These are phyloP conservation scores for Colletotrichum musae DNA, from an alignment of 2,329 filamentous ascomycete genomes.

Conservation along the genomic window DNA sequence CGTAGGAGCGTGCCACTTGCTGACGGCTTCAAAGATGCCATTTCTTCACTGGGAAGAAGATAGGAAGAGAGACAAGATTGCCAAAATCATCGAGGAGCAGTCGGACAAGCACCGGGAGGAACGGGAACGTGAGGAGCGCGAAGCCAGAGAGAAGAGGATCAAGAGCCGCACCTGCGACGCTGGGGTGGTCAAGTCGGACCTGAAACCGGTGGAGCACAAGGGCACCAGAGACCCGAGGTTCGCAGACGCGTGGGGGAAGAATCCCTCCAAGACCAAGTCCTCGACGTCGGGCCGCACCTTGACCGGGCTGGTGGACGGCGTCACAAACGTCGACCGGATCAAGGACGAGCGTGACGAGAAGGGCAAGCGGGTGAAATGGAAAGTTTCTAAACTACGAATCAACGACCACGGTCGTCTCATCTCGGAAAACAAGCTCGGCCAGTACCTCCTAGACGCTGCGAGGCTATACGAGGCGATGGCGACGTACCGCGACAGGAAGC, in stretches of 20 bases:
- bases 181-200: no score
- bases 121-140: constrained; percentile 2
- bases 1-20: neutral
- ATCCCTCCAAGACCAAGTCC: constrained; percentile 1
- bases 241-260: neutral
- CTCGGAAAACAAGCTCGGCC: constrained; percentile 43
- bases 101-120: constrained; percentile 27
- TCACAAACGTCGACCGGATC: neutral
- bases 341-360: constrained; percentile 5
- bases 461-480: constrained; percentile 54
- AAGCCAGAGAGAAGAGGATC: constrained; percentile 9
- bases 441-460: constrained; percentile 51
- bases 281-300: neutral
- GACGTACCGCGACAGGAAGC: constrained; percentile 51
- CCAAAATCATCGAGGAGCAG: constrained; percentile 44
- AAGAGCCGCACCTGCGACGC: neutral
- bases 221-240: constrained; percentile 34
- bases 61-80: constrained; percentile 48
- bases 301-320: neutral
- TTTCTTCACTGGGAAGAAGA: constrained; percentile 60
- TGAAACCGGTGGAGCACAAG: neutral
- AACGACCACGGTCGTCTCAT: constrained; percentile 7
- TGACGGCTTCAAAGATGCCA: constrained; percentile 50
- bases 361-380: constrained; percentile 33
- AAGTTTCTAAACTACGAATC: constrained; percentile 36